Base-by-base conservation (phyloP, 129 eudicot species). In the Tagetes patula region DNA sequence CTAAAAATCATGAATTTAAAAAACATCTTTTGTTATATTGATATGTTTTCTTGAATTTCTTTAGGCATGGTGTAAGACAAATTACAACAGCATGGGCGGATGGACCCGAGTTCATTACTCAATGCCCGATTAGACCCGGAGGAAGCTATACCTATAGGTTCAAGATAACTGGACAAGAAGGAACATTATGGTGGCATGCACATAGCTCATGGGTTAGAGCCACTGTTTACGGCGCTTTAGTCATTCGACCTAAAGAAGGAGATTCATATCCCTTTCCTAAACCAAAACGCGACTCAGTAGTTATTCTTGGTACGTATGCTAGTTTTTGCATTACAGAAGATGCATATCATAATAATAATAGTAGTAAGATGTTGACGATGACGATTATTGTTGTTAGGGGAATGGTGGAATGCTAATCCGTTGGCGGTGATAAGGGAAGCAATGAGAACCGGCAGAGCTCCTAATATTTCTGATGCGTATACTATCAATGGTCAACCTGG, bases 161-260 rank as follows among this genome's bases (percentile, higher is more conserved):
- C 65, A 90, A 41, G 34, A 88, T 94, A 81, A 75, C 82, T 60
- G 99, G 99, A 50, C 97, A 94, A 75, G 99, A 90, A 83, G 99
- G 99, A 55, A 94, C 98, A 36, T 85, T 93, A 8, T 93, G 99
- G 99, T 94, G 99, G 99, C 97, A 94, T 66, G 98, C 98, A 32
- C 98, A 93, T 72, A 93, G 92, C 83, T 89, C 99, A 38, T 94
- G 96, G 96, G 84, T 90, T 53, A 78, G 99, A 77, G 97, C 99
- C 81, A 94, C 99, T 8, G 96, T 94, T 33, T 94, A 94, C 50
- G 97, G 99, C 63, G 97, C 94, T 82, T 41, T 94, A 2, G 78
- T 94, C 13, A 86, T 94, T 76, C 96, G 76, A 30, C 99, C 99
- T 1, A 86, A 74, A 79, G 58, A 81, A 83, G 98, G 99, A 70